Evolutionary conservation across 345 rosid genomes (phyloP).

Genomic region (Tarenaya hassleriana): DNA sequence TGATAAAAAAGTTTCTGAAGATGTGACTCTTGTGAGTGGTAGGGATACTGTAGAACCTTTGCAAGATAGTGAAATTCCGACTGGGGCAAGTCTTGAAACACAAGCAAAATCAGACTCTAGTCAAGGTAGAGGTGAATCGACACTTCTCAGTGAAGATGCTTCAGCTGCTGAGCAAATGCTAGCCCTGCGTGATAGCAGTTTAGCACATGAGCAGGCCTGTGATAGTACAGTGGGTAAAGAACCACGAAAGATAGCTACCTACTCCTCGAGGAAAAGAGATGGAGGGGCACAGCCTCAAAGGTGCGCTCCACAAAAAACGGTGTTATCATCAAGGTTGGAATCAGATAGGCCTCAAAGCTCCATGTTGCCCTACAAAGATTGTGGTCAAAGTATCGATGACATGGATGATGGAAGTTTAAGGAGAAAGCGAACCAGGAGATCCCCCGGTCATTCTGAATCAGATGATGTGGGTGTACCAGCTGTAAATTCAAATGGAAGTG

Average conservation of each 20-base stretch:
- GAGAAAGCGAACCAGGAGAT: constrained; percentile 41
- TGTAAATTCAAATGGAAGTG: constrained; percentile 48
- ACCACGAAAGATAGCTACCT: constrained; percentile 48
- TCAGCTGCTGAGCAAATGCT: constrained; percentile 33
- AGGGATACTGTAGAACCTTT: constrained; percentile 42
- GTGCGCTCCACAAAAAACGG: constrained; percentile 32
- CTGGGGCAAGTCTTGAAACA: constrained; percentile 38
- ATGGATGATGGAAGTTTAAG: constrained; percentile 31
- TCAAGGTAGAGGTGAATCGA: constrained; percentile 34
- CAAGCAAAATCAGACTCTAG: constrained; percentile 30
- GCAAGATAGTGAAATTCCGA: constrained; percentile 40
- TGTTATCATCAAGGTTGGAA: constrained; percentile 35
- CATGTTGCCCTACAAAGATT: constrained; percentile 34
- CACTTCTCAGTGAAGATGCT: constrained; percentile 35
- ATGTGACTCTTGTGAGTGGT: constrained; percentile 34
- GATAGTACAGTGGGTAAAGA: constrained; percentile 34
- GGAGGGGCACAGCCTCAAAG: constrained; percentile 46
- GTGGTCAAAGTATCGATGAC: constrained; percentile 34
- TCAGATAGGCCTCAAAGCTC: constrained; percentile 37
- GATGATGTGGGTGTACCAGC: constrained; percentile 50
- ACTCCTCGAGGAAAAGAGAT: constrained; percentile 72
- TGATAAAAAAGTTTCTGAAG: constrained; percentile 44
- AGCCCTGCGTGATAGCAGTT: constrained; percentile 39
- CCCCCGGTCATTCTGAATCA: constrained; percentile 49
- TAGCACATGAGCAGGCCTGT: constrained; percentile 29